phyloP scores from a whole-genome alignment of 352 stramenopile species.

The Phytophthora pisi region DNA sequence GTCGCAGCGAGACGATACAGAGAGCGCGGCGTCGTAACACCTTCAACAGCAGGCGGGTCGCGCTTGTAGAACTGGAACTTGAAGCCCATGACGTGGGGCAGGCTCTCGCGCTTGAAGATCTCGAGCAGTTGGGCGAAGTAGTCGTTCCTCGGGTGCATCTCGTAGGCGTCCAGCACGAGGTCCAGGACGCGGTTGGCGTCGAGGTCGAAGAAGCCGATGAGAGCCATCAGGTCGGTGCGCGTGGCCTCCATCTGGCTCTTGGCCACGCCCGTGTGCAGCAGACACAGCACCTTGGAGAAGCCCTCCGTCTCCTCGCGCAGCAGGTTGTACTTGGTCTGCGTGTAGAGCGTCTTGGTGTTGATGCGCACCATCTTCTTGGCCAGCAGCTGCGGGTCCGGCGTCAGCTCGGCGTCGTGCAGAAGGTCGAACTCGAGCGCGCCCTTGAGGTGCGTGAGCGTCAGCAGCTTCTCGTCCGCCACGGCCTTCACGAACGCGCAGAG shows the following conservation, averaged over 20 bases:
- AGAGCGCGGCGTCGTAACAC: conserved; percentile 56
- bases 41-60: conserved; percentile 35
- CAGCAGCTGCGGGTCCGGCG: conserved; percentile 51
- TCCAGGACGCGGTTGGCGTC: conserved; percentile 97
- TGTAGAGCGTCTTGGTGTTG: conserved; percentile 92
- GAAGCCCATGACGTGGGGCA: conserved; percentile 93
- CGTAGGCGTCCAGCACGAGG: conserved; percentile 92
- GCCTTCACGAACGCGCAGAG: conserved; percentile 66
- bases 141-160: conserved; percentile 87
- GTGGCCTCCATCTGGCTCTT: conserved; percentile 67
- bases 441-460: conserved; percentile 62
- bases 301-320: conserved; percentile 96
- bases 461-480: conserved; percentile 71
- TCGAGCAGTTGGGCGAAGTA: conserved; percentile 72
- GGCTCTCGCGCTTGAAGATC: conserved; percentile 75
- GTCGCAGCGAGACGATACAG: conserved; percentile 90
- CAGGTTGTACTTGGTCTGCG: conserved; percentile 97
- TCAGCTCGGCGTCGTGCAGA: conserved; percentile 69
- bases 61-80: conserved; percentile 94
- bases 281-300: conserved; percentile 92
- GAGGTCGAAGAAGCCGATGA: conserved; percentile 94
- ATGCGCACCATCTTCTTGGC: conserved; percentile 81
- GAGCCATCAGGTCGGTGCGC: conserved; percentile 73
- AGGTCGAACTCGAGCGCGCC: conserved; percentile 77
- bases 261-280: conserved; percentile 77